Evolutionary conservation across 352 stramenopile species (phyloP).

Genomic region (Globisporangium emineosum): DNA sequence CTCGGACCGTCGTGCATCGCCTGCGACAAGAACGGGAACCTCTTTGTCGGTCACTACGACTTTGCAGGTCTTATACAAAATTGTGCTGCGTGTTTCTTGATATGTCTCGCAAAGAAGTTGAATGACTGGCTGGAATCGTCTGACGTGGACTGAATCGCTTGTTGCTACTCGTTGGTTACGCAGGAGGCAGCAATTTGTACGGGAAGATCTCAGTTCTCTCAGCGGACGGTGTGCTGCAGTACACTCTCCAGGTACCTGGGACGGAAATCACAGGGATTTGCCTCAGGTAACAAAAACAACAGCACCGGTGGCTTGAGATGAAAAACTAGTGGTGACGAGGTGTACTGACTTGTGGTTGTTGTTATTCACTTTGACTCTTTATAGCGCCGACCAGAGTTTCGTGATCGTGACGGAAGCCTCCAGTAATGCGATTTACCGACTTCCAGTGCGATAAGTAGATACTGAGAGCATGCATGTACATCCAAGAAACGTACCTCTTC

Average conservation of each 20-base stretch:
- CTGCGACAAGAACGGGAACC: conserved; percentile 45
- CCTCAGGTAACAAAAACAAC: no score
- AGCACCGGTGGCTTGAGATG: no score
- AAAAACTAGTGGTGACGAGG: no score
- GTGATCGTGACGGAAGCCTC: conserved; percentile 78
- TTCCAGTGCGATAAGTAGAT: conserved; percentile 29
- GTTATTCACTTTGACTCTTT: conserved; percentile 7
- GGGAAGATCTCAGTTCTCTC: conserved; percentile 73
- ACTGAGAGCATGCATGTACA: not conserved
- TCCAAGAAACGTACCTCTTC: not conserved
- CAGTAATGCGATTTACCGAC: conserved; percentile 60
- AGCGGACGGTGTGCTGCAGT: conserved; percentile 39
- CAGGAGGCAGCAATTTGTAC: conserved; percentile 29
- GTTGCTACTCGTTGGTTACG: not conserved
- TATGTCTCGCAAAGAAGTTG: not conserved
- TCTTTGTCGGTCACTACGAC: conserved; percentile 86
- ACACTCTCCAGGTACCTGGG: conserved; percentile 53
- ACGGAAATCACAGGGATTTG: conserved; percentile 77
- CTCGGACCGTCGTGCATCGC: conserved; percentile 75
- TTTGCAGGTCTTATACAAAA: conserved; percentile 47
- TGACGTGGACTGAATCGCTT: not conserved
- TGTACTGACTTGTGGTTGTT: no score
- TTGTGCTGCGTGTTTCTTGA: not conserved
- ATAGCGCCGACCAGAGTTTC: conserved; percentile 47
- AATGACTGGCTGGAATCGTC: not conserved